A percentile compares a stretch with the other conserved stretches of the same genome.
Evolutionary conservation across 441 rosid species (phyloP).

Genomic region (Mallotus repandus): DNA sequence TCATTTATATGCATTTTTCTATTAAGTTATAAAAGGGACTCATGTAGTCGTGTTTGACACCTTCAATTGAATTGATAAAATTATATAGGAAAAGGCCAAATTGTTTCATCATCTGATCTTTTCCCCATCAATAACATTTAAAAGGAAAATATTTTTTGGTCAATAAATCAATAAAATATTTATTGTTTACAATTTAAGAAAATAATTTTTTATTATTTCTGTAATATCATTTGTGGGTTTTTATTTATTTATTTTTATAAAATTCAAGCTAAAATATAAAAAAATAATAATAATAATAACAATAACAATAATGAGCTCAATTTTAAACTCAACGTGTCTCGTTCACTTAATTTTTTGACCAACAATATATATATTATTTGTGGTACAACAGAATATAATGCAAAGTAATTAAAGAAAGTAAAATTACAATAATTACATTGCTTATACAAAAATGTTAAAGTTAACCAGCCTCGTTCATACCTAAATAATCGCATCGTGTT

Average conservation of each 20-base stretch:
- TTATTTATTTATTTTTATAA: no score
- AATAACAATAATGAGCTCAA: background rate
- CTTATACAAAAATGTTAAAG: background rate
- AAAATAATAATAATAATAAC: no score
- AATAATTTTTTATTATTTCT: background rate
- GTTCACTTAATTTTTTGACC: background rate
- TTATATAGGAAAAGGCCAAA: no score
- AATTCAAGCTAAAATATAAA: background rate
- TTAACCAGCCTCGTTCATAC: background rate
- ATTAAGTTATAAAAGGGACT: no score
- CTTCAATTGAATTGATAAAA: no score
- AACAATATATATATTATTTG: background rate
- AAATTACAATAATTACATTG: conserved; percentile 1
- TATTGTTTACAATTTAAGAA: no score
- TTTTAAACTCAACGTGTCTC: background rate
- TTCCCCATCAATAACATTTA: no score
- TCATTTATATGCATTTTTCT: no score
- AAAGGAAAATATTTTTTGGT: no score
- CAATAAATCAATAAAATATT: no score
- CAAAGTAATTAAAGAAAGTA: background rate
- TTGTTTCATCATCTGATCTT: no score
- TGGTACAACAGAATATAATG: background rate
- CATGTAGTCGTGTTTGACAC: no score
- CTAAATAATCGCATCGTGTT: background rate
- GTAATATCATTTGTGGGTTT: background rate